These are phyloP conservation scores for Ogataea pilisensis DNA, from an alignment of 805 yeast genomes.

Conservation along the genomic window DNA sequence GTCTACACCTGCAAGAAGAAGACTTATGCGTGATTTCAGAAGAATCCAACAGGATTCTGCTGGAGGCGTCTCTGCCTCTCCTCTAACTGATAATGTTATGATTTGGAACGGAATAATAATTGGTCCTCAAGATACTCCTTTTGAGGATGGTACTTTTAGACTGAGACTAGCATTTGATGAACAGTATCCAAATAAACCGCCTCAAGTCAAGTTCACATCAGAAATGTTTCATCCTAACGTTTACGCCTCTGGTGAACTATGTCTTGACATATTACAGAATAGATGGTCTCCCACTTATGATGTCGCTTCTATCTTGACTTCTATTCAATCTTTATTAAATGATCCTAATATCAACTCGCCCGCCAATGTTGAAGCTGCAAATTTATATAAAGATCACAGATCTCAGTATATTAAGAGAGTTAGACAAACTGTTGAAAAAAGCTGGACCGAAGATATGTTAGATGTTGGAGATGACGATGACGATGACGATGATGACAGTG, in stretches of 20 bases:
- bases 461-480: constrained; percentile 50
- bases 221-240: constrained; percentile 99
- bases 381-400: constrained; percentile 89
- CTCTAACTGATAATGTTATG: constrained; percentile 96
- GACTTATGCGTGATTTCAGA: constrained; percentile 98
- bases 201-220: constrained; percentile 82
- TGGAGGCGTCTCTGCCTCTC: constrained; percentile 96
- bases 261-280: constrained; percentile 92
- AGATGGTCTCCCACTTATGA: constrained; percentile 99
- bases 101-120: constrained; percentile 97
- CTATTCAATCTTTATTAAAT: constrained; percentile 85
- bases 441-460: constrained; percentile 81
- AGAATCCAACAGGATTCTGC: constrained; percentile 98
- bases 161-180: constrained; percentile 86
- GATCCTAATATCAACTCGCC: constrained; percentile 97
- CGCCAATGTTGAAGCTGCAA: constrained; percentile 97
- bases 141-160: constrained; percentile 95
- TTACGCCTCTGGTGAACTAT: constrained; percentile 90
- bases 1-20: constrained; percentile 99
- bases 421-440: constrained; percentile 88
- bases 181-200: constrained; percentile 97
- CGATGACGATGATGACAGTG: constrained; percentile 32
- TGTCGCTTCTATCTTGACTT: constrained; percentile 90
- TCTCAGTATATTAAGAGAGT: constrained; percentile 89
- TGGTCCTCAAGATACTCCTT: constrained; percentile 97